These are phyloP conservation scores for Saprolegnia diclina DNA, from an alignment of 352 stramenopile genomes.

Conservation along the genomic window DNA sequence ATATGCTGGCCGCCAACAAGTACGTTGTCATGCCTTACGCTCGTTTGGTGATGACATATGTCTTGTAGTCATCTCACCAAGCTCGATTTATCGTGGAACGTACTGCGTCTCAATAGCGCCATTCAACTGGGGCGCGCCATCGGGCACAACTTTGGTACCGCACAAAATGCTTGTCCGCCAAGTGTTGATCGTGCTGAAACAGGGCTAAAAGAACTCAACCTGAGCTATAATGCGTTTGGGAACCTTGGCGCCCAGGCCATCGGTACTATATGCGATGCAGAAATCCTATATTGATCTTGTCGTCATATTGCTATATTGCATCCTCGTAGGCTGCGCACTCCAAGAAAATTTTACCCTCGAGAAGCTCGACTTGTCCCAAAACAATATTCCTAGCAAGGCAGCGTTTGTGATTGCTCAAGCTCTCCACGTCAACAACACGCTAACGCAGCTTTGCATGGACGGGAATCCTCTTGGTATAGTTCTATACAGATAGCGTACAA, in stretches of 20 bases:
- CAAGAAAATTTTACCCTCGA: constrained; percentile 49
- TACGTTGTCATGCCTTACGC: not conserved
- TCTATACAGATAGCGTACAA: constrained; percentile 35
- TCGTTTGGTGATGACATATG: not conserved
- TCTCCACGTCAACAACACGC: constrained; percentile 43
- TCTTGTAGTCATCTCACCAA: constrained; percentile 48
- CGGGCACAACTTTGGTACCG: constrained; percentile 50
- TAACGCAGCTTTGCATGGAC: constrained; percentile 46
- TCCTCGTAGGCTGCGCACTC: constrained; percentile 41
- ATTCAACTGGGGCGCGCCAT: constrained; percentile 53
- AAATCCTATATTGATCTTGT: no score
- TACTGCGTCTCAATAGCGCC: constrained; percentile 60
- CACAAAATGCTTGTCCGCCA: not conserved
- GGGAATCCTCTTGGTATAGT: constrained; percentile 62
- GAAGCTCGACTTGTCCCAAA: constrained; percentile 59
- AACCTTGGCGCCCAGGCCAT: constrained; percentile 63
- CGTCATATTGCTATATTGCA: no score
- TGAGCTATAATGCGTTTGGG: constrained; percentile 71
- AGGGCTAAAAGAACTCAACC: constrained; percentile 54
- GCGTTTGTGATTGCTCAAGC: constrained; percentile 55
- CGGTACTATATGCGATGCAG: constrained; percentile 23
- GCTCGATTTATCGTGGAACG: constrained; percentile 85
- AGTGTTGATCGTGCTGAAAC: not conserved
- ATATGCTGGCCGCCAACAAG: constrained; percentile 81
- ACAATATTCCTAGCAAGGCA: constrained; percentile 66